These are phyloP conservation scores for Bonia amplexicaulis DNA, from an alignment of 176 grass and related monocot species.

Conservation along the genomic window DNA sequence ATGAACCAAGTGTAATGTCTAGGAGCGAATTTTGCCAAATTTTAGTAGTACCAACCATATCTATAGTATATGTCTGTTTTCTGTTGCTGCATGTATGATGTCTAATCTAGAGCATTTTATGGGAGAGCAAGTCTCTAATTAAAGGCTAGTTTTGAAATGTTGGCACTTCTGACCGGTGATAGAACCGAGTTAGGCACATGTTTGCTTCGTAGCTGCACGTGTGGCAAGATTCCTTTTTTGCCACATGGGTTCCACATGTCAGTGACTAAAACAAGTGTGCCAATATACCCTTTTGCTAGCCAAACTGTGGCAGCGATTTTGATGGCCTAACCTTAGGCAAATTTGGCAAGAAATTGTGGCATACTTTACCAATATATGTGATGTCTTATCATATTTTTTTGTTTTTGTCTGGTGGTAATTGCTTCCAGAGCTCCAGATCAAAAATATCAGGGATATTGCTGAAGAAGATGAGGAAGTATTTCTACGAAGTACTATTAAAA, in stretches of 20 bases:
- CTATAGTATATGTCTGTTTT: neutral
- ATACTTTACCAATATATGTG: constrained; percentile 16
- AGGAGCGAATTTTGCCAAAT: neutral
- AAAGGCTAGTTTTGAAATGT: neutral
- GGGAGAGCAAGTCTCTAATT: neutral
- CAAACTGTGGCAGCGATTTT: too few relatives aligned
- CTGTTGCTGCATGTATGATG: neutral
- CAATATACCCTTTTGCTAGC: too few relatives aligned
- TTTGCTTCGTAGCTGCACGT: too few relatives aligned
- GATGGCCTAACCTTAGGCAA: too few relatives aligned
- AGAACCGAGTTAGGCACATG: neutral
- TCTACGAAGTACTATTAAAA: constrained; percentile 55
- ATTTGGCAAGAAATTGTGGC: too few relatives aligned
- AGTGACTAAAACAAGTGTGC: too few relatives aligned
- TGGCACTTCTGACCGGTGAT: neutral
- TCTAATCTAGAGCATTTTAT: neutral
- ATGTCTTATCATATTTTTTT: constrained; percentile 9
- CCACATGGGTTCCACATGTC: too few relatives aligned
- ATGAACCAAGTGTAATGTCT: neutral
- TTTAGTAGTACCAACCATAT: neutral
- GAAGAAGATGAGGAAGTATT: constrained; percentile 96
- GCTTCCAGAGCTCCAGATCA: constrained; percentile 47
- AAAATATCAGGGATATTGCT: constrained; percentile 61
- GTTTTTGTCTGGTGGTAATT: constrained; percentile 35
- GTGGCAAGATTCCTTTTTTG: too few relatives aligned